These are phyloP conservation scores for Diaporthe ilicicola DNA, from an alignment of 2,329 filamentous ascomycete species.

Conservation along the genomic window DNA sequence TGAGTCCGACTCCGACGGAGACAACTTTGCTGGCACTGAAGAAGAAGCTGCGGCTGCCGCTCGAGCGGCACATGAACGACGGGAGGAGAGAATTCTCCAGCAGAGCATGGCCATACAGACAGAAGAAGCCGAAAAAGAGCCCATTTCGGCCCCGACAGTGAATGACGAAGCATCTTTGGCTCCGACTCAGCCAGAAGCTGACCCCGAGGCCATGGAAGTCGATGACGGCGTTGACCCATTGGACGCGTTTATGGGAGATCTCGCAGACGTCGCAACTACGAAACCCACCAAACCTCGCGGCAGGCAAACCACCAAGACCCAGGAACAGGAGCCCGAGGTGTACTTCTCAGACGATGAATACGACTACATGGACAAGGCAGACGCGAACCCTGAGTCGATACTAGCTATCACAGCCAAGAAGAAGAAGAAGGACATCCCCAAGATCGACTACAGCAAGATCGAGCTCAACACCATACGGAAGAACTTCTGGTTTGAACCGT, in stretches of 20 bases:
- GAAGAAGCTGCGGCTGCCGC: conserved; percentile 89
- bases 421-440: conserved; percentile 96
- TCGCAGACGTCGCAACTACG: conserved; percentile 59
- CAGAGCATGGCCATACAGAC: conserved; percentile 58
- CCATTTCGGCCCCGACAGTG: conserved; percentile 30
- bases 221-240: conserved; percentile 85
- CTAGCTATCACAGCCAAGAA: conserved; percentile 67
- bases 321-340: conserved; percentile 76
- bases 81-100: conserved; percentile 72
- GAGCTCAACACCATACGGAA: conserved; percentile 88
- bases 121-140: conserved; percentile 44
- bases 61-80: conserved; percentile 84
- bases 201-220: conserved; percentile 62
- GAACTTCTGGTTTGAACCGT: conserved; percentile 92
- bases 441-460: conserved; percentile 85
- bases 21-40: conserved; percentile 82
- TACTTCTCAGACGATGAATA: conserved; percentile 90
- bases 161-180: conserved; percentile 37
- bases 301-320: conserved; percentile 52
- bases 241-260: conserved; percentile 93
- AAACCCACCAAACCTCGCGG: conserved; percentile 39
- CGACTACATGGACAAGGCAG: conserved; percentile 58
- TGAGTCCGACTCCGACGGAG: conserved; percentile 74
- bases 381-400: conserved; percentile 56
- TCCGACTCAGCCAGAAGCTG: conserved; percentile 15